Percentiles rank a stretch among this genome's conserved stretches.
phyloP scores from a whole-genome alignment of 768 basidiomycete genomes.

The Mycena kentingensis region DNA sequence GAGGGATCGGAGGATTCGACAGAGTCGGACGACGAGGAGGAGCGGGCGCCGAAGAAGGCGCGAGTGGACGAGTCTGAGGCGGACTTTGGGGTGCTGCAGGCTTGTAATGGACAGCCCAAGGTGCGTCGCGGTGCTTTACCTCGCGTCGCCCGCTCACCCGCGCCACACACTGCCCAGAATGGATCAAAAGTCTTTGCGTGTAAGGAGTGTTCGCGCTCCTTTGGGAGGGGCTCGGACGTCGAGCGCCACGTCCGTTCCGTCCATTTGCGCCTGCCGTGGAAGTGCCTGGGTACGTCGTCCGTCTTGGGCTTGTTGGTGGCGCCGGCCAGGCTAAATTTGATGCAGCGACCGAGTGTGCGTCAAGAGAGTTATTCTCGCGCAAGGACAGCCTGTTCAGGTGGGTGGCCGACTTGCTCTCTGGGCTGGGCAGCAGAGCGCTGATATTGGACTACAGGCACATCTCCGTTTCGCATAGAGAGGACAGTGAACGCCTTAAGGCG shows the following conservation, averaged over 20 bases:
- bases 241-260: not conserved
- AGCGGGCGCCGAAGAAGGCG: not conserved
- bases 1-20: not conserved
- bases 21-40: not conserved
- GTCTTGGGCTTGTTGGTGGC: too few relatives aligned
- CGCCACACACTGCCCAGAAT: not conserved
- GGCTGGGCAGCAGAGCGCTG: too few relatives aligned
- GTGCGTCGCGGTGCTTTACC: not conserved
- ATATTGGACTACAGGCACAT: too few relatives aligned
- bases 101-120: not conserved
- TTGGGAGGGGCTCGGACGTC: not conserved
- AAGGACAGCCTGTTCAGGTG: constrained; percentile 1
- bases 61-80: not conserved
- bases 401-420: too few relatives aligned
- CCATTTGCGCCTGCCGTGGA: not conserved
- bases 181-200: not conserved
- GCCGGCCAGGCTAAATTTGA: too few relatives aligned
- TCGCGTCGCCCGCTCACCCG: not conserved
- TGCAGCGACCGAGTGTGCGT: not conserved
- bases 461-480: not conserved
- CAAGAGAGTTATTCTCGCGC: not conserved
- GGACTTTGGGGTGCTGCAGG: not conserved
- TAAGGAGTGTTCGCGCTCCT: not conserved
- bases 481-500: not conserved
- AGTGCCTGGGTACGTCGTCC: too few relatives aligned